These are phyloP conservation scores for Hypoxylon lenormandii DNA, from an alignment of 495 filamentous ascomycete species.

Conservation along the genomic window DNA sequence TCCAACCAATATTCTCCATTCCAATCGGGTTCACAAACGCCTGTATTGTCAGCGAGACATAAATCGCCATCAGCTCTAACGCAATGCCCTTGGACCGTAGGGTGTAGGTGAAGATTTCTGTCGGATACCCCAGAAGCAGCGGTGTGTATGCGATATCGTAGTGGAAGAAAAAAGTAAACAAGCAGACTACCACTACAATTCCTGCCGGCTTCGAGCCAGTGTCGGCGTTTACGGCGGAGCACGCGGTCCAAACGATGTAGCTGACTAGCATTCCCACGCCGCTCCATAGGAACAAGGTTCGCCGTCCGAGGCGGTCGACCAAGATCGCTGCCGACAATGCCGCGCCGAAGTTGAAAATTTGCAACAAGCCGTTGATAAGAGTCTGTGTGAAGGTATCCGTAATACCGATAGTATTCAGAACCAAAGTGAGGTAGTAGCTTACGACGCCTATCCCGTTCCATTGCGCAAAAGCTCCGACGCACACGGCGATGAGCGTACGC, in stretches of 20 bases:
- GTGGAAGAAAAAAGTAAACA: conserved; percentile 27
- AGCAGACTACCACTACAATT: conserved; percentile 30
- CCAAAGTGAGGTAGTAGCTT: conserved; percentile 52
- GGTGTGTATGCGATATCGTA: conserved; percentile 54
- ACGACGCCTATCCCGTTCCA: conserved; percentile 51
- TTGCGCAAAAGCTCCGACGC: conserved; percentile 52
- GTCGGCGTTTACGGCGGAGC: conserved; percentile 50
- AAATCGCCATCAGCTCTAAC: conserved; percentile 59
- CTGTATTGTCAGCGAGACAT: conserved; percentile 62
- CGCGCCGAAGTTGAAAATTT: conserved; percentile 54
- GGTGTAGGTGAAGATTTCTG: conserved; percentile 58
- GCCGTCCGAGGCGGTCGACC: conserved; percentile 61
- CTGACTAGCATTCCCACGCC: conserved; percentile 66
- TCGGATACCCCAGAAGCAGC: conserved; percentile 51
- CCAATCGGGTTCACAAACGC: conserved; percentile 65
- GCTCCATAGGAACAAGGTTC: conserved; percentile 62
- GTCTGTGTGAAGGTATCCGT: conserved; percentile 53
- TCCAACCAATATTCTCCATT: conserved; percentile 56
- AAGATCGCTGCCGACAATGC: conserved; percentile 56
- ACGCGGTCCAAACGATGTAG: conserved; percentile 63
- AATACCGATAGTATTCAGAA: conserved; percentile 57
- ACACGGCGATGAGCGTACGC: conserved; percentile 44
- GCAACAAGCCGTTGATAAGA: conserved; percentile 58
- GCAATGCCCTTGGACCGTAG: conserved; percentile 62
- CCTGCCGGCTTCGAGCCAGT: conserved; percentile 47